phyloP scores from a whole-genome alignment of 352 stramenopile species.

The Bremia lactucae region DNA sequence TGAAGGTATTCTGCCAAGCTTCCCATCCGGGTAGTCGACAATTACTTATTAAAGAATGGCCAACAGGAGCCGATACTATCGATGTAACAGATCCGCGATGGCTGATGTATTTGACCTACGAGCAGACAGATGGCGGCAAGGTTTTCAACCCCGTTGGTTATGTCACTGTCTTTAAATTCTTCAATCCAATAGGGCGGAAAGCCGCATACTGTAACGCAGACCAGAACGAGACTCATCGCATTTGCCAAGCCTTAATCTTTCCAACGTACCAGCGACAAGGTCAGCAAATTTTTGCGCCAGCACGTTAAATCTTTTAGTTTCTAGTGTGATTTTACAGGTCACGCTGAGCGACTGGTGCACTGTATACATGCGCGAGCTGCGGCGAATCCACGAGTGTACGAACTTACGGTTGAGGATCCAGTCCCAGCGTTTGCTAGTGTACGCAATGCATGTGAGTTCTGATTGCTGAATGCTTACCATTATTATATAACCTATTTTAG shows the following conservation, averaged over 20 bases:
- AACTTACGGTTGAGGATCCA: conserved; percentile 79
- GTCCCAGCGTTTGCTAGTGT: conserved; percentile 66
- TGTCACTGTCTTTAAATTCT: conserved; percentile 79
- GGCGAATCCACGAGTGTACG: conserved; percentile 47
- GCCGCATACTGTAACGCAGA: conserved; percentile 16
- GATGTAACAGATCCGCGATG: conserved; percentile 67
- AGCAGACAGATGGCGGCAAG: conserved; percentile 15
- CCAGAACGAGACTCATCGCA: conserved; percentile 65
- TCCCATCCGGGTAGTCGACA: not conserved
- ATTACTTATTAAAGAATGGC: not conserved
- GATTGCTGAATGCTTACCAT: not conserved
- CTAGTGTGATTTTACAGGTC: conserved; percentile 21
- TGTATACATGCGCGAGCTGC: conserved; percentile 48
- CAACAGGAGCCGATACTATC: conserved; percentile 49
- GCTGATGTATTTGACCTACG: conserved; percentile 73
- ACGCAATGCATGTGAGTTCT: conserved; percentile 4
- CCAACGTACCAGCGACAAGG: conserved; percentile 71
- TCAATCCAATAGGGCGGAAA: conserved; percentile 59
- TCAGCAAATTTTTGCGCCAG: conserved; percentile 8
- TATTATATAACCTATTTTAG: conserved; percentile 16
- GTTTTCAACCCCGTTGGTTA: conserved; percentile 46
- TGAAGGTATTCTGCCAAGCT: conserved; percentile 58
- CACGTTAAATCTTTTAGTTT: not conserved
- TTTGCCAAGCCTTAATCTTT: conserved; percentile 78
- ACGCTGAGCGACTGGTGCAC: conserved; percentile 65